Evolutionary conservation across 441 rosid species (phyloP).

Genomic region (Populus trichocarpa): DNA sequence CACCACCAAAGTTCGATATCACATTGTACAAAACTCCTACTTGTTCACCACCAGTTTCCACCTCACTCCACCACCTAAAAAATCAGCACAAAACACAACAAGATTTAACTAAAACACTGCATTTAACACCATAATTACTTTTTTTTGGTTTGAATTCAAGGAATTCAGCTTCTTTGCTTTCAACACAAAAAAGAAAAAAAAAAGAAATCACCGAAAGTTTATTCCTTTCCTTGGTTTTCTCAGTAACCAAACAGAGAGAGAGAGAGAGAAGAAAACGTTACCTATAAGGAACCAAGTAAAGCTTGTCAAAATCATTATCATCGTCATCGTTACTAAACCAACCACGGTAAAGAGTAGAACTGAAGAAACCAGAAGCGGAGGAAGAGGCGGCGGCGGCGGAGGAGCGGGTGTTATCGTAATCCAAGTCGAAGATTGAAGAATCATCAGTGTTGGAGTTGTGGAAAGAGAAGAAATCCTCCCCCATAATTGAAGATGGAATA

Average conservation of each 20-base stretch:
- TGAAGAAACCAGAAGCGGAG: background rate
- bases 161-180: background rate
- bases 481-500: conserved; percentile 28
- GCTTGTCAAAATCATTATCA: conserved; percentile 21
- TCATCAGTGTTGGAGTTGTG: conserved; percentile 21
- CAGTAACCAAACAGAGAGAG: conserved; percentile 5
- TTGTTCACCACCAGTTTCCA: conserved; percentile 19
- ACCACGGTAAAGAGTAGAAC: background rate
- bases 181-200: background rate
- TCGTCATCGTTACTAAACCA: conserved; percentile 22
- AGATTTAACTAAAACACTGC: background rate
- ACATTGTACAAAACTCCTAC: conserved; percentile 37
- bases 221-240: background rate
- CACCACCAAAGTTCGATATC: conserved; percentile 19
- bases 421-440: conserved; percentile 26
- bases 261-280: conserved; percentile 3
- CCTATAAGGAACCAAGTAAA: conserved; percentile 57
- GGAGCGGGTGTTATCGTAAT: conserved; percentile 18
- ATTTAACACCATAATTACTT: background rate
- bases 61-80: conserved; percentile 61
- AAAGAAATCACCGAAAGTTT: background rate
- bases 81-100: conserved; percentile 1
- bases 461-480: conserved; percentile 25
- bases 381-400: conserved; percentile 9
- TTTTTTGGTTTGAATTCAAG: background rate